Base-by-base conservation (phyloP, 1,139 yeast genomes). In the Taphrina confusa region DNA sequence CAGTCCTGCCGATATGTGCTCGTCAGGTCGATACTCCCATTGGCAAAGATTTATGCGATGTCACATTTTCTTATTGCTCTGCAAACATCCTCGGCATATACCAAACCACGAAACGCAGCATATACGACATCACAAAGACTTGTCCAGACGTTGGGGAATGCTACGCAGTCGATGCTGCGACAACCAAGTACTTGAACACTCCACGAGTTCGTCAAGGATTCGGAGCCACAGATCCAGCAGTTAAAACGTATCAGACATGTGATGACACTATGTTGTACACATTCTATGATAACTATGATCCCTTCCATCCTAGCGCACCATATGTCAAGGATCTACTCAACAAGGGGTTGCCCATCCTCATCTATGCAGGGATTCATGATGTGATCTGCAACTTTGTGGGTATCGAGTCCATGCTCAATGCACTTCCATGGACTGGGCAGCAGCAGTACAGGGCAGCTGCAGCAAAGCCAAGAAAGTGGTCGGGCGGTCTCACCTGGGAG, bases 41-140 rank as follows among this genome's bases (percentile, higher is more conserved):
- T 75, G 80, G 81, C 52, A 76, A 87, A 23, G 87, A 92, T 83
- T 77, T 92, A 6, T 92, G 98, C 80, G 92, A 89, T 60, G 97
- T 97, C n/a, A 97, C 97, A 39, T 77, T 88, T 25, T 81, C 88
- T 65, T 90, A 89, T 78, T 92, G 97, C 80, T 86, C 87, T 77
- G 85, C 85, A 68, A 63, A 64, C 30, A 55, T 85, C 74, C 76
- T 89, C 78, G 90, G 85, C 27, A 96, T 97, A 18, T 92, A 85
- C 77, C 88, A 84, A 73, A 80, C 81, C 72, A 85, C 96, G 14
- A 97, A 97, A 52, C 83, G 85, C 74, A 65, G 92, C 71, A 95
- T 89, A 55, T 92, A 92, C 73, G 98, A 92, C 71, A 86, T 92
- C 67, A 84, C 97, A 75, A 83, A 82, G 69, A 80, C 81, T 74